Evolutionary conservation across 768 basidiomycete genomes (phyloP), one percentile per base, ranked within the genome.

Genomic region (Filobasidium floriforme): DNA sequence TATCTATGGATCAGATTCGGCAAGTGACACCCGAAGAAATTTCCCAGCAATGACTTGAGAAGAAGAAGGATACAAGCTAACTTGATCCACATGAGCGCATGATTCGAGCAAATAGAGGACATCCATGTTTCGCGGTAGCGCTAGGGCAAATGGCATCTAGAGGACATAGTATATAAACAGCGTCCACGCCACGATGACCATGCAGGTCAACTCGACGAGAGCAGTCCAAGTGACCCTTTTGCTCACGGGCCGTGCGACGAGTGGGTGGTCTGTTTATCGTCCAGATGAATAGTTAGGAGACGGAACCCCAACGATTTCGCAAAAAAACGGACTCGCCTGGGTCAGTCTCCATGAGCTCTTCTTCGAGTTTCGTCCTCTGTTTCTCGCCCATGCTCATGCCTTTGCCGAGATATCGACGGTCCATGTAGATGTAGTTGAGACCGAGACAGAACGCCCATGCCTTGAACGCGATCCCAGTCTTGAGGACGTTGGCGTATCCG

Each of bases 361-460:
- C 46, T 49, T 68, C 67, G 2, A 55, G 37, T 9, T 19, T 59
- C 18, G 12, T 43, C 1, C 67, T 12, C 18, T 64, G 18, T 26
- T 52, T 65, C 46, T 54, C 37, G n/a, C 46, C 41, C 57, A 68
- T 59, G 1, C 57, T 64, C 46, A 68, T 40, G 15, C 62, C 63
- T 7, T 43, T 55, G 1, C 67, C 67, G 19, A 62, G 19, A 43
- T 61, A 54, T 12, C 22, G 46, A 11, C 19, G 18, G 52, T 52
- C 44, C 41, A 52, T 26, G 9, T 32, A 29, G 40, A 61, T 52
- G 24, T 52, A 66, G 10, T 24, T 2, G 7, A 51, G 32, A 26
- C 66, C 66, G 14, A 66, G 66, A 46, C 18, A 37, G 37, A 66
- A 66, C 1, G 66, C 66, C 44, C 41, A 54, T 14, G 66, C 29